Evolutionary conservation across 192 early-diverging fungal species (phyloP).

Genomic region (Entomortierella lignicola): DNA sequence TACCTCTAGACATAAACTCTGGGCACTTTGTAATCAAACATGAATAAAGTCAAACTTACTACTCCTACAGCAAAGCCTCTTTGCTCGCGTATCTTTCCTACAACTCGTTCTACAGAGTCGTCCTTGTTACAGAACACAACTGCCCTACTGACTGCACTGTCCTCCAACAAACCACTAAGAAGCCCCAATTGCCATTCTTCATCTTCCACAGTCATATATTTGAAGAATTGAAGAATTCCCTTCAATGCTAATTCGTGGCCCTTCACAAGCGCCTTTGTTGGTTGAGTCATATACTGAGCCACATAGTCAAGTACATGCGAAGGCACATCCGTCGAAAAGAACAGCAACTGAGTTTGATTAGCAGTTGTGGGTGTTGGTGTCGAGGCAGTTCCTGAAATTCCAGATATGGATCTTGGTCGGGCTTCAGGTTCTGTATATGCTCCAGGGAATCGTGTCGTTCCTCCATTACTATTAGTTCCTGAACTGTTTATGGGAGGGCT

Average conservation of each 20-base stretch:
- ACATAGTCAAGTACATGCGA: constrained; percentile 44
- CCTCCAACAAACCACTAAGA: constrained; percentile 36
- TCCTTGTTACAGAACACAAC: constrained; percentile 45
- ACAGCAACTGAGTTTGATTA: constrained; percentile 35
- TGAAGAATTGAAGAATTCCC: constrained; percentile 49
- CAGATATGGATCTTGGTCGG: constrained; percentile 22
- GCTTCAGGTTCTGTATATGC: constrained; percentile 1
- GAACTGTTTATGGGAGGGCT: not conserved
- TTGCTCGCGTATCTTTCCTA: constrained; percentile 38
- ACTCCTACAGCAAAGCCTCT: constrained; percentile 33
- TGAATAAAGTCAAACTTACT: constrained; percentile 11
- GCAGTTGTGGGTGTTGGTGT: not conserved
- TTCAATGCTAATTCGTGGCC: constrained; percentile 48
- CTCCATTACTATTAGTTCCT: not conserved
- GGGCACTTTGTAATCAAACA: too few relatives aligned
- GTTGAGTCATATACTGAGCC: constrained; percentile 40
- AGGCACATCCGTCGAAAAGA: constrained; percentile 45
- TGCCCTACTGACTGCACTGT: constrained; percentile 38
- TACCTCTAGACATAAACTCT: too few relatives aligned
- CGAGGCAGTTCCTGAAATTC: not conserved
- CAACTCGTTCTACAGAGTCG: constrained; percentile 32
- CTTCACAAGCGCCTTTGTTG: constrained; percentile 47
- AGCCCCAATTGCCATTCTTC: constrained; percentile 40
- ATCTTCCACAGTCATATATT: constrained; percentile 47
- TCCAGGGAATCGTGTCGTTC: constrained; percentile 12